Evolutionary conservation across 192 early-diverging fungal genomes (phyloP).

Genomic region (Pilaira anomala): DNA sequence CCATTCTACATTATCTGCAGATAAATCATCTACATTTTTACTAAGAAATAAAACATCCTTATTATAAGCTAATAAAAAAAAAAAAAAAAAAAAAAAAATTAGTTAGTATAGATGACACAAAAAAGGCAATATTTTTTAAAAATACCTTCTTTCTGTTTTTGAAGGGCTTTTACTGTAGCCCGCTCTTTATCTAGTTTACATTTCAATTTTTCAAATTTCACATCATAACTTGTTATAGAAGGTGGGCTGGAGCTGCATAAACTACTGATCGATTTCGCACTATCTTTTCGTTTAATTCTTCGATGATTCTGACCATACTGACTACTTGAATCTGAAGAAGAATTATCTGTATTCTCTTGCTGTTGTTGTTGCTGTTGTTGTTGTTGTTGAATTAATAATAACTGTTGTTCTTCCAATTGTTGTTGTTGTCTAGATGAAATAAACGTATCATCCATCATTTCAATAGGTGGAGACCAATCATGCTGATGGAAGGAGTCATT

Average conservation of each 20-base stretch:
- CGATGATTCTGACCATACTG: background rate
- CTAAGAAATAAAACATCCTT: slow-evolving; percentile 31
- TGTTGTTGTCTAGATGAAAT: background rate
- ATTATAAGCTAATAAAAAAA: slow-evolving; percentile 15
- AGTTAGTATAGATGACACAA: background rate
- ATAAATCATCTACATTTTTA: slow-evolving; percentile 28
- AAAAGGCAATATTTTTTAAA: background rate
- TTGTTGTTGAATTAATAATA: background rate
- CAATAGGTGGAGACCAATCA: background rate
- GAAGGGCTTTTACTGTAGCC: slow-evolving; percentile 22
- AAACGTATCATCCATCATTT: background rate
- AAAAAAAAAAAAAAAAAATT: background rate
- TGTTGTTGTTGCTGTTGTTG: background rate
- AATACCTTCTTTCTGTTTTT: slow-evolving; percentile 36
- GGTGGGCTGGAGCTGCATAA: background rate
- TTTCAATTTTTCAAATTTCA: slow-evolving; percentile 19
- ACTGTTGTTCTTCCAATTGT: background rate
- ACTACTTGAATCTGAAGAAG: slow-evolving; percentile 14
- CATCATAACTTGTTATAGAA: slow-evolving; percentile 2
- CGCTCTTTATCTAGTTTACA: slow-evolving; percentile 24
- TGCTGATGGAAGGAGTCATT: slow-evolving; percentile 3
- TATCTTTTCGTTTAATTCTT: slow-evolving; percentile 13
- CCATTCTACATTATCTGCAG: slow-evolving; percentile 21
- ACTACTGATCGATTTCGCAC: slow-evolving; percentile 12
- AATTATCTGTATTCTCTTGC: background rate